These are phyloP conservation scores for Cladorrhinum sp. DNA, from an alignment of 2,329 filamentous ascomycete genomes.

Conservation along the genomic window DNA sequence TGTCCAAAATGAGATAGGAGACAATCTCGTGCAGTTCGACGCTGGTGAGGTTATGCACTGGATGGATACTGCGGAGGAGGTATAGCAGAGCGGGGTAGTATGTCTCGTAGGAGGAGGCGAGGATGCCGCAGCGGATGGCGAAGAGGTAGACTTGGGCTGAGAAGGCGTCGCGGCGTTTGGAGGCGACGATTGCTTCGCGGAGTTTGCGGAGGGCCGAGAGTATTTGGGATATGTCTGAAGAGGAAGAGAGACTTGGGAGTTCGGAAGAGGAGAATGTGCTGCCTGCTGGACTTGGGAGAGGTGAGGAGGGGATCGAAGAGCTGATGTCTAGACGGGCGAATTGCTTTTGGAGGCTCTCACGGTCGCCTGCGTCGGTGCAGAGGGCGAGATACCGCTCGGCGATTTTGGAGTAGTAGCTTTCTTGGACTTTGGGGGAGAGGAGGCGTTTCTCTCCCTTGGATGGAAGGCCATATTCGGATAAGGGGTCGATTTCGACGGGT, in stretches of 20 bases:
- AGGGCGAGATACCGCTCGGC: conserved; percentile 87
- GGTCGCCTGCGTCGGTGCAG: conserved; percentile 69
- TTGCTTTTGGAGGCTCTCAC: conserved; percentile 69
- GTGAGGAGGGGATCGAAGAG: conserved; percentile 28
- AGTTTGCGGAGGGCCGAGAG: conserved; percentile 86
- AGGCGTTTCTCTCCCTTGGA: conserved; percentile 86
- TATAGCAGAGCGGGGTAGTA: conserved; percentile 86
- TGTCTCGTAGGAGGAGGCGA: conserved; percentile 78
- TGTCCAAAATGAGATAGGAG: conserved; percentile 79
- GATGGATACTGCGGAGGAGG: conserved; percentile 70
- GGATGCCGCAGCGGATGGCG: conserved; percentile 78
- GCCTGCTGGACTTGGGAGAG: background rate
- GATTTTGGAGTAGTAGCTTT: conserved; percentile 82
- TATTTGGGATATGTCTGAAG: conserved; percentile 42
- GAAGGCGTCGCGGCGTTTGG: conserved; percentile 73
- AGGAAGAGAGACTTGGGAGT: conserved; percentile 23
- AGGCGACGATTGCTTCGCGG: conserved; percentile 81
- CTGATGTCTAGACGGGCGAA: conserved; percentile 60
- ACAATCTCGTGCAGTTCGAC: conserved; percentile 76
- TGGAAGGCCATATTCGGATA: conserved; percentile 79
- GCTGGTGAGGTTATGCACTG: conserved; percentile 61
- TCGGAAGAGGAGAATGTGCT: conserved; percentile 23
- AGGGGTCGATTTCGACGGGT: conserved; percentile 68
- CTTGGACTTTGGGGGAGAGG: conserved; percentile 73
- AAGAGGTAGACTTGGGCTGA: conserved; percentile 89